These are phyloP conservation scores for Chaetomium strumarium DNA, from an alignment of 2,329 filamentous ascomycete species.

Conservation along the genomic window DNA sequence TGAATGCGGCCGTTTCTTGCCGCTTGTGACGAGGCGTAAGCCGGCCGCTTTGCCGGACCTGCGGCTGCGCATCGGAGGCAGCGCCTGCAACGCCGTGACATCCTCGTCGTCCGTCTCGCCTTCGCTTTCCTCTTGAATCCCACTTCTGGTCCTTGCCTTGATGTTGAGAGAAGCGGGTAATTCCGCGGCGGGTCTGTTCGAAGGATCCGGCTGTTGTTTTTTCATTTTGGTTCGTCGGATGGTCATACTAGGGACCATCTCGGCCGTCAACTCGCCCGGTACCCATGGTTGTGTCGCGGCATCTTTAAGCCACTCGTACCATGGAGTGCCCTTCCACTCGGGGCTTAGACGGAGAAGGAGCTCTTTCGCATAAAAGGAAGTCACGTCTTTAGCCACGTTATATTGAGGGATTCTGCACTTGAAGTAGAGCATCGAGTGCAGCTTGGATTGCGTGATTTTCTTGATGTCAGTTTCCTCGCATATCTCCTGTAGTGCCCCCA, in stretches of 20 bases:
- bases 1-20: conserved; percentile 42
- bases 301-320: conserved; percentile 33
- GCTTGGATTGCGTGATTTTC: conserved; percentile 25
- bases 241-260: conserved; percentile 23
- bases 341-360: conserved; percentile 34
- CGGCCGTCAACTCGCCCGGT: conserved; percentile 24
- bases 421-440: conserved; percentile 33
- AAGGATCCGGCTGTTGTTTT: not conserved
- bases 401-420: conserved; percentile 39
- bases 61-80: conserved; percentile 29
- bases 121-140: conserved; percentile 14
- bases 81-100: not conserved
- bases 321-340: conserved; percentile 30
- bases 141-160: conserved; percentile 25
- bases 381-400: conserved; percentile 32
- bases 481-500: conserved; percentile 23
- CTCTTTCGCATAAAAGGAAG: conserved; percentile 40
- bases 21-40: conserved; percentile 36
- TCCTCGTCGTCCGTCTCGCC: conserved; percentile 21
- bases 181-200: conserved; percentile 6
- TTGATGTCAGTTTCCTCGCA: conserved; percentile 27
- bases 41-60: conserved; percentile 40
- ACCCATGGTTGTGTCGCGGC: conserved; percentile 27
- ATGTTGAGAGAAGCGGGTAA: conserved; percentile 12
- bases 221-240: conserved; percentile 19